Conservation (phyloP, 495 filamentous ascomycete species). For the Jackrogersella minutella region DNA sequence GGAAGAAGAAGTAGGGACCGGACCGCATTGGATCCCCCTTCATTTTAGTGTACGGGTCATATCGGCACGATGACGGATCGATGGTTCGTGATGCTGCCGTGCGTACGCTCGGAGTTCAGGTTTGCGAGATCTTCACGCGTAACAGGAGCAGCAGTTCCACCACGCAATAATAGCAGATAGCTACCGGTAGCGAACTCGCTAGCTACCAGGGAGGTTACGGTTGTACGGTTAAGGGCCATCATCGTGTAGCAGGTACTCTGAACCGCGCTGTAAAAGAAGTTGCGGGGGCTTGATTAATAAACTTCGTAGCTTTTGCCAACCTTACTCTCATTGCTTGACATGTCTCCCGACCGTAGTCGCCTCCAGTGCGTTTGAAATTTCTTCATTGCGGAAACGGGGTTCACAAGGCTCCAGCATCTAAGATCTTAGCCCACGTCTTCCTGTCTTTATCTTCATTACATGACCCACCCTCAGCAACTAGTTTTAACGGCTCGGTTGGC, state of each 20-base stretch:
- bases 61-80: background rate
- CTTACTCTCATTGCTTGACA: background rate
- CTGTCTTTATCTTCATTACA: too few species aligned
- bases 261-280: background rate
- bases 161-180: background rate
- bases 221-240: background rate
- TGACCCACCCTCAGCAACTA: too few species aligned
- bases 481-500: too few species aligned
- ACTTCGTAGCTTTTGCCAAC: background rate
- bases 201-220: background rate
- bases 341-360: too few species aligned
- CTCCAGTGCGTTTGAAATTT: background rate
- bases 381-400: too few species aligned
- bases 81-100: slow-evolving; percentile 2
- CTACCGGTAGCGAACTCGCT: background rate
- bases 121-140: background rate
- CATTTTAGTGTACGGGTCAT: background rate
- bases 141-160: background rate
- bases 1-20: slow-evolving; percentile 60
- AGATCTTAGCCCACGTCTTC: too few species aligned
- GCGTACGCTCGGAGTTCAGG: slow-evolving; percentile 9
- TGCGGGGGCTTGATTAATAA: background rate
- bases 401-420: too few species aligned
- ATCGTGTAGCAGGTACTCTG: background rate
- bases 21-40: background rate